Evolutionary conservation across 768 basidiomycete species (phyloP).

Genomic region (Ramaria sp.): DNA sequence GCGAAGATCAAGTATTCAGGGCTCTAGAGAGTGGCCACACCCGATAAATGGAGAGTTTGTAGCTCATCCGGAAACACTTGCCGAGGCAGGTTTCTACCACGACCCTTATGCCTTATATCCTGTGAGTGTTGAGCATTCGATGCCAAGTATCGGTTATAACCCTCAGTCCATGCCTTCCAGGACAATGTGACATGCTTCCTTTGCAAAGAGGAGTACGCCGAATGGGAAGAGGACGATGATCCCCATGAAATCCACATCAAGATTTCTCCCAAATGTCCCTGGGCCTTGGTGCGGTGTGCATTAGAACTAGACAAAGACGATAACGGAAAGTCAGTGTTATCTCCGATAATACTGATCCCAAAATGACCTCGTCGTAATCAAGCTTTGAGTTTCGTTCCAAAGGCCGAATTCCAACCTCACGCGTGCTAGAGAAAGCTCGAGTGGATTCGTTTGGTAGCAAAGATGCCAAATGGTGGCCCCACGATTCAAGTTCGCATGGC

Average conservation of each 20-base stretch:
- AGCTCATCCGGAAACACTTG: conserved; percentile 65
- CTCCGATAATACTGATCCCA: not conserved
- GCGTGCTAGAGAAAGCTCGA: conserved; percentile 63
- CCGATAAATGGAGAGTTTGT: conserved; percentile 34
- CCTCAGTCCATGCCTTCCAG: conserved; percentile 30
- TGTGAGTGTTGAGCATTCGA: not conserved
- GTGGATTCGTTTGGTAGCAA: conserved; percentile 46
- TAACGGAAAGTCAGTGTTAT: conserved; percentile 41
- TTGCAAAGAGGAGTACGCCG: conserved; percentile 71
- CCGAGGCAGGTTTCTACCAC: conserved; percentile 88
- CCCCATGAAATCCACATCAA: conserved; percentile 66
- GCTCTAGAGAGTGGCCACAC: conserved; percentile 54
- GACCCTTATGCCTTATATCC: conserved; percentile 37
- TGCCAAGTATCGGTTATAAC: not conserved
- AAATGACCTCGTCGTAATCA: conserved; percentile 17
- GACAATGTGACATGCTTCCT: conserved; percentile 80
- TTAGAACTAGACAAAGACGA: conserved; percentile 45
- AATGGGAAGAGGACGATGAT: conserved; percentile 81
- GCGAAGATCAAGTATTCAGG: conserved; percentile 8
- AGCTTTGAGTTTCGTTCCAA: conserved; percentile 49
- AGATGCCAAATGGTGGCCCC: conserved; percentile 49
- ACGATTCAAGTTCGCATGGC: conserved; percentile 51
- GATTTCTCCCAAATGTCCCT: conserved; percentile 44
- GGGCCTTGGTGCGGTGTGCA: conserved; percentile 76
- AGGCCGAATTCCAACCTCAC: conserved; percentile 52